Evolutionary conservation across 768 basidiomycete genomes (phyloP).

Genomic region (Russula earlei): DNA sequence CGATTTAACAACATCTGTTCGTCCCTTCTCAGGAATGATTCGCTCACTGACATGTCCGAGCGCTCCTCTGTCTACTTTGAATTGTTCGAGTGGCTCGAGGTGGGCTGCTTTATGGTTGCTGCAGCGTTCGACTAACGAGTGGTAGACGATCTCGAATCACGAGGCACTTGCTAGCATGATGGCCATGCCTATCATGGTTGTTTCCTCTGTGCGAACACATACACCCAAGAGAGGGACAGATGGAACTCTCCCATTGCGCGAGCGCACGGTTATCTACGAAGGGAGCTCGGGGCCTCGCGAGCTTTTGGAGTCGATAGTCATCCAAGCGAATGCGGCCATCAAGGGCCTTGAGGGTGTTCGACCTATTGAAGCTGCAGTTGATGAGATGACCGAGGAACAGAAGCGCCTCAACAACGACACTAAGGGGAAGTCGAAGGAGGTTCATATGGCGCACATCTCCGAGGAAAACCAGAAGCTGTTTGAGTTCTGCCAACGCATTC

Average conservation of each 20-base stretch:
- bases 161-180: conserved; percentile 92
- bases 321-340: conserved; percentile 87
- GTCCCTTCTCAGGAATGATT: conserved; percentile 82
- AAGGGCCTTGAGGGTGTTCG: conserved; percentile 73
- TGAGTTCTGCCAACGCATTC: conserved; percentile 78
- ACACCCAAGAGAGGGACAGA: conserved; percentile 43
- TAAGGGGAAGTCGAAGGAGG: conserved; percentile 61
- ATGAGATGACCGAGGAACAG: conserved; percentile 81
- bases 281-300: conserved; percentile 87
- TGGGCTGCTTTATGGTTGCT: conserved; percentile 25
- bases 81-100: conserved; percentile 88
- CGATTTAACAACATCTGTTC: conserved; percentile 86
- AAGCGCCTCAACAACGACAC: conserved; percentile 68
- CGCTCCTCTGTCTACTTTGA: conserved; percentile 79
- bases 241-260: conserved; percentile 48
- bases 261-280: conserved; percentile 81
- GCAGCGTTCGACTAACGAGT: neutral
- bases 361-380: conserved; percentile 33
- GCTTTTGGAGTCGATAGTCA: conserved; percentile 81
- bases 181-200: conserved; percentile 95
- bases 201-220: conserved; percentile 55
- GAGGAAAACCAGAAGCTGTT: conserved; percentile 76
- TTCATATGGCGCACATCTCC: conserved; percentile 31
- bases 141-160: conserved; percentile 83
- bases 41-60: conserved; percentile 90